Base-by-base conservation (phyloP, 768 basidiomycete genomes). In the Rhizopogon salebrosus region DNA sequence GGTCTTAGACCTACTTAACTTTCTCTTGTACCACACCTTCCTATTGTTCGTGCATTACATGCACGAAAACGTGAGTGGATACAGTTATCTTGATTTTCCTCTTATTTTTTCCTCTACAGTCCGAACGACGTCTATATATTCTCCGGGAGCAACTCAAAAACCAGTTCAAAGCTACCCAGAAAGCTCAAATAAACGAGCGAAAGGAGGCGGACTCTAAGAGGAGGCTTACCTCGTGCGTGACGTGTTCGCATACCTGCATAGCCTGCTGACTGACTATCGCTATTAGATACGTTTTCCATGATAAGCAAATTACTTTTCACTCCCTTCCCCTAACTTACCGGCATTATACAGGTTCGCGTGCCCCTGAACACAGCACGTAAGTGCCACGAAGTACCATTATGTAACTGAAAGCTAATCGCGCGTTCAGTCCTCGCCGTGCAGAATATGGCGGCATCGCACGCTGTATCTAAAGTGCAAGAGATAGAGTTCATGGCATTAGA, bases 401-500 rank as follows among this genome's bases (percentile, higher is more conserved):
- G 18, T 63, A 23, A 51, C 27, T 42, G 35, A 27, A 29, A 41
- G 16, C 46, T 41, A 29, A 43, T 54, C 48, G 10, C 27, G 41
- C 41, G 23, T 26, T 9, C 48, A 75, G 72, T 94, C 13, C 74
- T 95, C 45, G 92, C 94, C 1, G 87, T 95, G 16, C 94, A 97
- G 71, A 95, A 98, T 62, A 85, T 95, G 80, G 85, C 89, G 55
- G 91, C 89, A 1, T 82, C 83, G 1, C 82, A 86, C 7, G 79
- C 80, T 1, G 79, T 95, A 41, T 77, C 79, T 2, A 83, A 80
- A 57, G 82, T 85, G 35, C 87, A 93, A 62, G 84, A 88, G 56
- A 83, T 95, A 52, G 93, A 97, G 72, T 93, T 94, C 63, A 84
- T 83, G 61, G 94, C 90, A 6, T 76, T 94, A 16, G 83, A 84